Base-by-base conservation (phyloP, 441 rosid species). In the Biscutella laevigata region DNA sequence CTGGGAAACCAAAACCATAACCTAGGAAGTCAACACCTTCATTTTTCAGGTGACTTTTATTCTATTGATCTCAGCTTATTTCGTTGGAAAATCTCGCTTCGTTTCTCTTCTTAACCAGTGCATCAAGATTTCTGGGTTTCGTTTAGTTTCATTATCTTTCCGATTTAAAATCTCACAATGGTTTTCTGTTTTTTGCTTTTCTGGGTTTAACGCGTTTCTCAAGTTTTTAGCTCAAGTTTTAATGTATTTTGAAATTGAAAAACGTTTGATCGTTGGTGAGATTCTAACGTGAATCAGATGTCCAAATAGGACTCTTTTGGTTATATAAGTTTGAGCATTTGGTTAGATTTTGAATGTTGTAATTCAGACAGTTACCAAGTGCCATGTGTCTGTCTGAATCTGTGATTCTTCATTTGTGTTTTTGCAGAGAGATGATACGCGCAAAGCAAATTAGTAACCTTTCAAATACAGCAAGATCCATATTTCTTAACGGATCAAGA, bases 371-470 rank as follows among this genome's bases (percentile, higher is more conserved):
- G n/a, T n/a, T n/a, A n/a, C n/a, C n/a, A n/a, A n/a, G n/a, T n/a
- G n/a, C n/a, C n/a, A n/a, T 14, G 20, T 24, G 37, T 50, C 16
- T 70, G 58, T 19, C 70, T 56, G 49, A 34, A 43, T 33, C 30
- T 73, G 65, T 51, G 38, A 29, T 43, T 30, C n/a, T 39, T 45
- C 14, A 16, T 50, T n/a, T n/a, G 38, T 33, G 45, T 27, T 4
- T 34, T 27, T 65, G 61, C 74, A 70, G 79, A 67, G 52, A 57
- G 20, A 85, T 90, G 97, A 56, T 81, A 62, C 75, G 92, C 28
- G 71, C 89, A 54, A 86, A 90, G 77, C 87, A 77, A 9, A 42
- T 90, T 42, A 61, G 77, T 67, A 84, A 73, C 61, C 83, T 89
- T 62, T 86, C 95, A 67, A 81, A 70, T 59, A 70, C 67, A 50